These are phyloP conservation scores for Russula olivacea DNA, from an alignment of 768 basidiomycete genomes.

Conservation along the genomic window DNA sequence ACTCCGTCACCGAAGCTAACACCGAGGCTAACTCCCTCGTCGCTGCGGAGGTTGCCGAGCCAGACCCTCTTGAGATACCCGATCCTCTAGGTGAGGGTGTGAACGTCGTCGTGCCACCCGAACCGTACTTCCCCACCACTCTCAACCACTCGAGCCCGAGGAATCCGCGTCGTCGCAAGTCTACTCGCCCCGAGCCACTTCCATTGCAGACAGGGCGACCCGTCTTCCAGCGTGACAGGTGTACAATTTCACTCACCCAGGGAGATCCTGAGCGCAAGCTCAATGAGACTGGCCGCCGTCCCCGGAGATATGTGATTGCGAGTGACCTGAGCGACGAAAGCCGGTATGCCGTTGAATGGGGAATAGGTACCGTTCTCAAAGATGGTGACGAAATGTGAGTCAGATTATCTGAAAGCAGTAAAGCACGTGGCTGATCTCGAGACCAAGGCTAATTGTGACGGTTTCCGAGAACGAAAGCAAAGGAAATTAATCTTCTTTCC, in stretches of 20 bases:
- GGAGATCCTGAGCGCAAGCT: slow-evolving; percentile 62
- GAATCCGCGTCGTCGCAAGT: slow-evolving; percentile 50
- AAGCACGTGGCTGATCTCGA: slow-evolving; percentile 10
- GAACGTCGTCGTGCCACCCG: slow-evolving; percentile 78
- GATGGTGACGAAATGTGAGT: slow-evolving; percentile 86
- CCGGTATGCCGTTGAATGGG: slow-evolving; percentile 96
- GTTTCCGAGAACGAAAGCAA: slow-evolving; percentile 91
- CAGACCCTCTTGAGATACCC: slow-evolving; percentile 46
- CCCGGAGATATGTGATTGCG: slow-evolving; percentile 75
- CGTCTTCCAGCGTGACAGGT: slow-evolving; percentile 83
- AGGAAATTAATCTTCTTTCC: slow-evolving; percentile 42
- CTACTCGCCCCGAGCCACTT: slow-evolving; percentile 58
- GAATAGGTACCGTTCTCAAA: slow-evolving; percentile 89
- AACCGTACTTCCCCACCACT: slow-evolving; percentile 75
- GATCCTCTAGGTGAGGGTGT: slow-evolving; percentile 92
- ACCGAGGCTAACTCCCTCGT: slow-evolving; percentile 77
- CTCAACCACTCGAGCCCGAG: slow-evolving; percentile 43
- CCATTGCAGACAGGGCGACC: slow-evolving; percentile 68
- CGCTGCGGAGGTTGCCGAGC: slow-evolving; percentile 45
- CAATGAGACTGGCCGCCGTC: slow-evolving; percentile 47
- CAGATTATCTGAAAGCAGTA: background rate
- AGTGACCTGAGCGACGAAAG: slow-evolving; percentile 95
- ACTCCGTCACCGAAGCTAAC: slow-evolving; percentile 80
- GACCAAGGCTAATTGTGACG: slow-evolving; percentile 66
- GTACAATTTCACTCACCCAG: slow-evolving; percentile 83